Evolutionary conservation across 805 yeast species (phyloP).

Genomic region (Candida sithepensis): DNA sequence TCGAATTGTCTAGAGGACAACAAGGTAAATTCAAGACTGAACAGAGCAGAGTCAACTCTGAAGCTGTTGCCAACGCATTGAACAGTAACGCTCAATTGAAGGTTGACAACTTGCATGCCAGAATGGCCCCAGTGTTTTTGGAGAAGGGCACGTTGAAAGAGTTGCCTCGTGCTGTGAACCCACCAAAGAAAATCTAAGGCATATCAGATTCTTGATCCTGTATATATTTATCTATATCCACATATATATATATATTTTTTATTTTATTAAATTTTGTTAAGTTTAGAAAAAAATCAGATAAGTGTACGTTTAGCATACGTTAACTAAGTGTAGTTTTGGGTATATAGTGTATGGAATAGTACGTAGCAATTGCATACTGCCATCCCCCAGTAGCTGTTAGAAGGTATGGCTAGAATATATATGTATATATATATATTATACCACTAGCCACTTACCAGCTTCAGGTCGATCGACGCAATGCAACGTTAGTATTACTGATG

Average conservation of each 20-base stretch:
- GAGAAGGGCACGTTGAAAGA: constrained; percentile 19
- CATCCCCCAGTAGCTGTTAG: no score
- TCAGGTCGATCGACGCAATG: neutral
- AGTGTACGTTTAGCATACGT: no score
- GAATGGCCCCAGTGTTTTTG: constrained; percentile 15
- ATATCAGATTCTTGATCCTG: neutral
- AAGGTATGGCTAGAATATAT: no score
- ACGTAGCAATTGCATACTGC: neutral
- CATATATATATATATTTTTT: neutral
- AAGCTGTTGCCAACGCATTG: constrained; percentile 28
- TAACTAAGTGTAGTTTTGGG: no score
- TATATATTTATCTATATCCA: neutral
- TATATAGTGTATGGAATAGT: no score
- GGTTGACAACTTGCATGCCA: constrained; percentile 22
- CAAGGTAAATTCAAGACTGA: constrained; percentile 21
- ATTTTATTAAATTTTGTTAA: no score
- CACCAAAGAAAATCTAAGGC: neutral
- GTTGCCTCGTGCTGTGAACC: constrained; percentile 18
- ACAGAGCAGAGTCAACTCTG: constrained; percentile 25
- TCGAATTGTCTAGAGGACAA: constrained; percentile 21
- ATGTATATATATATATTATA: no score
- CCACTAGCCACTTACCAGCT: no score
- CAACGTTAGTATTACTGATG: no score
- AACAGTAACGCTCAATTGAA: constrained; percentile 30
- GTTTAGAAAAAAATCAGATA: no score